Evolutionary conservation across 495 filamentous ascomycete species (phyloP), one percentile per base, ranked within the genome.

Genomic region (Rhypophila decipiens): DNA sequence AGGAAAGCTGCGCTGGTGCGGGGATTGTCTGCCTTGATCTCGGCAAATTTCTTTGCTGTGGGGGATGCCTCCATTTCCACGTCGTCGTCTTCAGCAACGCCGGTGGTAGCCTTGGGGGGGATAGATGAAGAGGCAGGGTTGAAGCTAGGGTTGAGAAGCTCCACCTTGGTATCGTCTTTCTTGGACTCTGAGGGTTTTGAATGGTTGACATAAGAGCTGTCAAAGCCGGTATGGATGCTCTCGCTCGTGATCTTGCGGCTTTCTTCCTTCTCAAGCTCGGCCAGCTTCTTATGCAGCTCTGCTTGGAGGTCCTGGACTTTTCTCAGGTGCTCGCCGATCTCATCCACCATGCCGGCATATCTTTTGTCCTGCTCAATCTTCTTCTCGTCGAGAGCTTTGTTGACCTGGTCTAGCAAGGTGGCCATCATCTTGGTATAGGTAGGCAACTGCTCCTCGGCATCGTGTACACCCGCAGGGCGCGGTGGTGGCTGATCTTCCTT

Each of bases 381-480:
- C 50, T 73, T 71, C 46, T 87, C 82, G 34, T 87, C 87, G 12
- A 96, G 75, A 35, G 88, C 82, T 64, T 86, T 86, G 72, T 96
- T 97, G 22, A 97, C 90, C 61, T 96, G 87, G 57, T 98, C 93
- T 5, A 96, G 77, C 52, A 98, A 56, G 4, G 83, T 78, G 23
- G 87, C 85, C 85, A 97, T 90, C 93, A 98, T 97, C 69, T 89
- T 85, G 15, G 88, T 90, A 60, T 95, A 98, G 4, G 83, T 86
- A 1, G 88, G 89, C 46, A 85, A 79, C 45, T 54, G 53, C 56
- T 90, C 83, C 54, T 84, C 80, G 49, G 87, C 69, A 29, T 79
- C 77, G 59, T 94, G 83, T 27, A 95, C 84, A 19, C 86, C 89
- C 47, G 80, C 84, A 15, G 75, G 76, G 15, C 73, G 68, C 19